A percentile compares a stretch with the other conserved stretches of the same genome.
Conservation (phyloP, 345 rosid genomes). For the Murraya paniculata region DNA sequence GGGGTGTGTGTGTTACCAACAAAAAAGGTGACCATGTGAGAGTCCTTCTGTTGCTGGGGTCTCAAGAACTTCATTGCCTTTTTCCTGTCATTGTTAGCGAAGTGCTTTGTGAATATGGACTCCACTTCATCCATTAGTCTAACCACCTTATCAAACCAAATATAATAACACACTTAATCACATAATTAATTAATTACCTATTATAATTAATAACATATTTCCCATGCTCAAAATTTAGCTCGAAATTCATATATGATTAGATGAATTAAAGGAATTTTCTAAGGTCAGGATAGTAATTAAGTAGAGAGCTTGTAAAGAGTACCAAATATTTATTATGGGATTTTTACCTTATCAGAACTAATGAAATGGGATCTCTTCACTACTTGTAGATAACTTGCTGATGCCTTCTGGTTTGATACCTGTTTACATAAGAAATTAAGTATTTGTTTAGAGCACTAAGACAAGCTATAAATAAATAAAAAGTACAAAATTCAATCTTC, state of each 20-base stretch:
- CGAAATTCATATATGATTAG: too few relatives aligned
- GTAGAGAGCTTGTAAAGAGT: not conserved
- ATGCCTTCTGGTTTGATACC: constrained; percentile 84
- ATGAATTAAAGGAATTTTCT: not conserved
- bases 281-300: not conserved
- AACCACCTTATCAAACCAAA: constrained; percentile 52
- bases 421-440: constrained; percentile 22
- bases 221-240: not conserved
- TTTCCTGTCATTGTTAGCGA: constrained; percentile 92
- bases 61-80: constrained; percentile 93
- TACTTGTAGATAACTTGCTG: constrained; percentile 69
- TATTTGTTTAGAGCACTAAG: not conserved
- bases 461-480: not conserved
- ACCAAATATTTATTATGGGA: not conserved
- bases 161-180: not conserved
- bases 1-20: constrained; percentile 53
- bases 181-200: not conserved
- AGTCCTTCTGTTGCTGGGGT: constrained; percentile 79
- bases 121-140: constrained; percentile 98
- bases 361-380: constrained; percentile 89
- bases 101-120: constrained; percentile 92
- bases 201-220: not conserved
- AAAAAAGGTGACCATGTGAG: constrained; percentile 96
- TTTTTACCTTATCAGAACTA: constrained; percentile 88
- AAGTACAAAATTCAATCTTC: not conserved